Evolutionary conservation across 371 early-diverging fungal species (phyloP).

Genomic region (Mortierella sp.): DNA sequence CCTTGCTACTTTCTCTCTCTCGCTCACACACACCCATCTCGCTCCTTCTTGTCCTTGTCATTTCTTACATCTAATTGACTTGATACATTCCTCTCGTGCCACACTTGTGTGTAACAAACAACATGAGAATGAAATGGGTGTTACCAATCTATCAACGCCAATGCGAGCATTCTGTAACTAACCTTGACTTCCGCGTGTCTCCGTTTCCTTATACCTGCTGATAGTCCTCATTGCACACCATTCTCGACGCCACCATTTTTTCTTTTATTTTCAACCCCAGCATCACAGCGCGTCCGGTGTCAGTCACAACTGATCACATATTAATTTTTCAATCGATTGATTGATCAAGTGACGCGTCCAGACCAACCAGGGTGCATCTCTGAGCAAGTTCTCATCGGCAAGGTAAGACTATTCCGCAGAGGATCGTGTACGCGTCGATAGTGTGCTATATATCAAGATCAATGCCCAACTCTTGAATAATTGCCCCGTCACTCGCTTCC

Average conservation of each 20-base stretch:
- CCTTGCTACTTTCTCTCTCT: slow-evolving; percentile 4
- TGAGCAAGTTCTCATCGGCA: neutral
- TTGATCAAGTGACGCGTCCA: slow-evolving; percentile 3
- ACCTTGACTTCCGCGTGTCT: neutral
- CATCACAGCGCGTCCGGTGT: neutral
- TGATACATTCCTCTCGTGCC: neutral
- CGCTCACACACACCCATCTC: neutral
- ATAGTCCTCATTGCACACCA: neutral
- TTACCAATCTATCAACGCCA: too few species aligned
- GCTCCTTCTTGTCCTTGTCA: neutral
- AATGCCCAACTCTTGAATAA: neutral
- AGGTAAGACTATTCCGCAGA: neutral
- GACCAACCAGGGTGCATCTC: neutral
- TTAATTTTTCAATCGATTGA: neutral
- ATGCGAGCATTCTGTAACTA: neutral
- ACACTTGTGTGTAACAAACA: neutral
- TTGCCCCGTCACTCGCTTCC: neutral
- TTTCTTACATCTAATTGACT: neutral
- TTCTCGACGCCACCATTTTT: neutral
- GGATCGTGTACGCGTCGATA: neutral
- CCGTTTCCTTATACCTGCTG: neutral
- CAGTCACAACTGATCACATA: neutral
- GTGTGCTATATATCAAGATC: neutral
- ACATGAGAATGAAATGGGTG: too few species aligned
- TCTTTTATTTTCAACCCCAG: neutral